Evolutionary conservation across 2,329 filamentous ascomycete genomes (phyloP), one percentile per base, ranked within the genome.

Genomic region (Pestalotiopsis sp.): DNA sequence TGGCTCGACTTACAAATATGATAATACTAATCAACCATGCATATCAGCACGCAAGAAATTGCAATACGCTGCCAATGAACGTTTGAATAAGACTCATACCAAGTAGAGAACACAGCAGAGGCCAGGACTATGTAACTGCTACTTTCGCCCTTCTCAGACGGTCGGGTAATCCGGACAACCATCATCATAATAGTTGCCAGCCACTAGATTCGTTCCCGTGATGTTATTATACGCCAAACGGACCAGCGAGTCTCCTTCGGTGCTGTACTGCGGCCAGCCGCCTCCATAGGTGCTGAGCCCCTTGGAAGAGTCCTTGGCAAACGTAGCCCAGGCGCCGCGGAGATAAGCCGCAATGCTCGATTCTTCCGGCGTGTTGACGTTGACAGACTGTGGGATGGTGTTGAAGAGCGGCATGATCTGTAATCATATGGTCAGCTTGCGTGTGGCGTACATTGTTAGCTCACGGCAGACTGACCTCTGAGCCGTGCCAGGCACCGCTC

Each of bases 91-190:
- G 2, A 23, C 4, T 9, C 17, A n/a, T 52, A 23, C 45, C n/a
- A 52, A n/a, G 7, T n/a, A 9, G 2, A 52, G 31, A 36, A 36
- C 7, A 36, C 45, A 17, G 17, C 20, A 9, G 23, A 9, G 45
- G 45, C 45, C 17, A 52, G 14, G n/a, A 23, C 14, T 52, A 11
- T 3, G 17, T 52, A 11, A 6, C 23, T 11, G 45, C n/a, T 59
- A 36, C 23, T 12, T 9, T 4, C 9, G 20, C 31, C 25, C 17
- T 14, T 39, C 58, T 36, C 59, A 27, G 5, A 64, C 61, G 4
- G n/a, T 39, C 6, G 61, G 61, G 20, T 64, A 64, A 3, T 86
- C 88, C 71, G 72, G 79, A 79, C 67, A 67, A 11, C 25, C 58
- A 14, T 20, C 25, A n/a, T 67, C 66, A 39, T 67, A 67, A 6